Evolutionary conservation across 805 yeast genomes (phyloP), one percentile per base, ranked within the genome.

Genomic region (Sporopachydermia lactativora): DNA sequence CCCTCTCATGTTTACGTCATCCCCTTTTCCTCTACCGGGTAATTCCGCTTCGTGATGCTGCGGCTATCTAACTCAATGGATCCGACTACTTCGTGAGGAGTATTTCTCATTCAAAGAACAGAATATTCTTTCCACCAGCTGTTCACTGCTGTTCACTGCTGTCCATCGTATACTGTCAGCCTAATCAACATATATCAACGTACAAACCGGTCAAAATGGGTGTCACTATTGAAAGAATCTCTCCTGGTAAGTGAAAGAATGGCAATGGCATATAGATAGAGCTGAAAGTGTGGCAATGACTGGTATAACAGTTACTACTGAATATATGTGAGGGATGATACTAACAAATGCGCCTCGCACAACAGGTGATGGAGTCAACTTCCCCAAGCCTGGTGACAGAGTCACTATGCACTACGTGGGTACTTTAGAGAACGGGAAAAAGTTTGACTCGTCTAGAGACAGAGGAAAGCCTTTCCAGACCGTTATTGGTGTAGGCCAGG

Each of bases 381-480:
- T 70, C 76, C 96, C 97, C 58, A 69, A 80, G 62, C 59, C 67
- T 35, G 96, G 96, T 52, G 96, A 88, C 66, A 65, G 69, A 49
- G 92, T 89, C 50, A 79, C 96, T 48, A 89, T 89, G 58, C 96
- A 89, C 68, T 89, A 89, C 75, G 81, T 83, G 41, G 97, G 97
- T 54, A 86, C 95, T 43, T 73, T 89, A 58, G 94, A 84, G 64
- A 82, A 83, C 63, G 97, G 97, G 55, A 85, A 83, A 70, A 84
- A 84, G 66, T 89, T 89, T 59, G 97, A 89, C 64, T 84, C 96
- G 41, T 86, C 96, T 42, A 73, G 86, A 53, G 95, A 85, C 71
- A 80, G 96, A 67, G 92, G 92, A 57, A 76, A 81, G 62, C 96
- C 97, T 50, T 89, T 89, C 78, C 89, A 84, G 62, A 81, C 94